Base-by-base conservation (phyloP, 371 early-diverging fungal genomes). In the Apophysomyces sp. region DNA sequence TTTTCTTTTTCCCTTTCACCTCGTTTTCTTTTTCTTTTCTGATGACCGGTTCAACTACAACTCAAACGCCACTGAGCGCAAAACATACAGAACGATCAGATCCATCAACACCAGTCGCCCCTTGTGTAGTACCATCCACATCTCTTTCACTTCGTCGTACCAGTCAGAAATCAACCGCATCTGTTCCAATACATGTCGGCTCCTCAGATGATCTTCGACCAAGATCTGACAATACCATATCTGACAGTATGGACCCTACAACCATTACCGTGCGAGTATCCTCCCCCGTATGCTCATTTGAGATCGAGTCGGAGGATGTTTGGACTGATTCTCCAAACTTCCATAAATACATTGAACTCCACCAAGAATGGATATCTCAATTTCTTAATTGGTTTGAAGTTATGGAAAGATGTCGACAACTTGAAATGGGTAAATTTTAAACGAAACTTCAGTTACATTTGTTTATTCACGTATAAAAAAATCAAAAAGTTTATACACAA, bases 251-350 rank as follows among this genome's bases (percentile, higher is more conserved):
- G 7, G 49, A 44, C 2, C 16, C 0, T 21, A 44, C 49, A 44
- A 44, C 49, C n/a, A 44, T 44, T 9, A 21, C 49, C 8, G 5
- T 44, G 11, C 49, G 49, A 21, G 4, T 44, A 8, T 9, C 21
- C 9, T 44, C 49, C 9, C 49, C 49, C 0, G 49, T 44, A 21
- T 44, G 49, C 49, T 64, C 67, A 6, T 67, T 61, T 29, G 63
- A 67, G 39, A 63, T 63, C 8, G 29, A 68, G 8, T 71, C 64
- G 11, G 73, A 72, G 27, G 73, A 72, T 40, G 62, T 72, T n/a
- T 69, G 73, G 73, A 72, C 61, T 29, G 74, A 74, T 61, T 71
- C 74, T 0, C 66, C 69, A 27, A 61, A 54, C 2, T 71, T 71
- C 52, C 69, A 64, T 54, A 67, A 71, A 21, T 71, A 71, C 39